Percentiles rank a stretch among this genome's conserved stretches.
Conservation (phyloP, 208 protist species). For the Trypanosoma cruzi region DNA sequence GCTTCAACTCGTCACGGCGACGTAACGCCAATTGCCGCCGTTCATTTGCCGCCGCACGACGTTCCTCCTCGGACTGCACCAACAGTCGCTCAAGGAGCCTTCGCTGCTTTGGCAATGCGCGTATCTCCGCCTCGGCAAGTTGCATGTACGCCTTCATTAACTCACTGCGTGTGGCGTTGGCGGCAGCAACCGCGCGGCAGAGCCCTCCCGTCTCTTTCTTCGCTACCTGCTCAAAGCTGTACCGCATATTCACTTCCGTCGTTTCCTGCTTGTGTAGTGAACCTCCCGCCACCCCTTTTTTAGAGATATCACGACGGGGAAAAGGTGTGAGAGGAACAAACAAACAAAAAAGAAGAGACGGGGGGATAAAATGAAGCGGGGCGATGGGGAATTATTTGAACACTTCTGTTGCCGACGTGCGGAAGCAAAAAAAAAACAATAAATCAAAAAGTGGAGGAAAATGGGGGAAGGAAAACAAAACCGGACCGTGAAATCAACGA, state of each 20-base stretch:
- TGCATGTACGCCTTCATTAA: constrained; percentile 8
- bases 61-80: constrained; percentile 4
- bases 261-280: background rate
- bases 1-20: constrained; percentile 17
- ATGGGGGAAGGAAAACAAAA: background rate
- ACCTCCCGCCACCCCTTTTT: background rate
- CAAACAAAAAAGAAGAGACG: constrained; percentile 2
- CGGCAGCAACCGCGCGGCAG: background rate
- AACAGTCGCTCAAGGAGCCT: constrained; percentile 9
- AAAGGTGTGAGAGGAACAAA: background rate
- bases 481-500: background rate
- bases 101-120: constrained; percentile 11
- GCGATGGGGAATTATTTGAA: too few relatives aligned
- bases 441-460: background rate
- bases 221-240: constrained; percentile 13
- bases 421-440: background rate
- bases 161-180: background rate
- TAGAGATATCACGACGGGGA: background rate
- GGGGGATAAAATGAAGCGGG: too few relatives aligned
- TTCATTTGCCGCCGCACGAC: constrained; percentile 8
- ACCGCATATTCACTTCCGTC: background rate
- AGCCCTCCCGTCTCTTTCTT: constrained; percentile 1
- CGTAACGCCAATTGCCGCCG: background rate
- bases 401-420: too few relatives aligned
- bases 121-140: constrained; percentile 28